Percentiles rank a stretch among this genome's conserved stretches.
Evolutionary conservation across 345 rosid species (phyloP).

Genomic region (Salix purpurea): DNA sequence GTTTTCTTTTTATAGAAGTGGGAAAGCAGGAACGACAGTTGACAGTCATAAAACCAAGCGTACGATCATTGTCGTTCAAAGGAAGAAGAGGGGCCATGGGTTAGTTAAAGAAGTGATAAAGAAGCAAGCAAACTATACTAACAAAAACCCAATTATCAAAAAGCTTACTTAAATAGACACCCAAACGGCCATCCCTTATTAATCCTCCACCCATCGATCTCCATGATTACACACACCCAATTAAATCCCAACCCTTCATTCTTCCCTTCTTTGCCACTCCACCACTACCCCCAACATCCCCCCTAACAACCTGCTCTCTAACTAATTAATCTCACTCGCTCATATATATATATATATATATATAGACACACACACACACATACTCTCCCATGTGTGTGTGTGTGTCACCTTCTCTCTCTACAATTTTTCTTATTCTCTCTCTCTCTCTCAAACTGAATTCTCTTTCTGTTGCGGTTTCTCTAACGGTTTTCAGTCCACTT

Average conservation of each 20-base stretch:
- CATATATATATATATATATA: background rate
- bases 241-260: background rate
- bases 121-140: conserved; percentile 41
- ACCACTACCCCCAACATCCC: conserved; percentile 30
- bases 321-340: background rate
- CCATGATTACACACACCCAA: conserved; percentile 9
- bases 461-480: background rate
- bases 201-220: conserved; percentile 7
- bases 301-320: conserved; percentile 22
- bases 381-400: background rate
- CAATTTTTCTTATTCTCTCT: background rate
- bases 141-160: conserved; percentile 8
- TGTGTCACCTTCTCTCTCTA: background rate
- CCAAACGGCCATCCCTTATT: conserved; percentile 14
- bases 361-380: no score
- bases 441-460: background rate
- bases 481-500: background rate
- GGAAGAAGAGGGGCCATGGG: conserved; percentile 39
- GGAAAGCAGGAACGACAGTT: no score
- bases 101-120: conserved; percentile 63
- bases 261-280: conserved; percentile 43
- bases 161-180: conserved; percentile 12
- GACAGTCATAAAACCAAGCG: background rate
- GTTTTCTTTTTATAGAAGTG: no score
- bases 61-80: conserved; percentile 21